phyloP scores from a whole-genome alignment of 768 basidiomycete genomes.

The Mycena rosella region DNA sequence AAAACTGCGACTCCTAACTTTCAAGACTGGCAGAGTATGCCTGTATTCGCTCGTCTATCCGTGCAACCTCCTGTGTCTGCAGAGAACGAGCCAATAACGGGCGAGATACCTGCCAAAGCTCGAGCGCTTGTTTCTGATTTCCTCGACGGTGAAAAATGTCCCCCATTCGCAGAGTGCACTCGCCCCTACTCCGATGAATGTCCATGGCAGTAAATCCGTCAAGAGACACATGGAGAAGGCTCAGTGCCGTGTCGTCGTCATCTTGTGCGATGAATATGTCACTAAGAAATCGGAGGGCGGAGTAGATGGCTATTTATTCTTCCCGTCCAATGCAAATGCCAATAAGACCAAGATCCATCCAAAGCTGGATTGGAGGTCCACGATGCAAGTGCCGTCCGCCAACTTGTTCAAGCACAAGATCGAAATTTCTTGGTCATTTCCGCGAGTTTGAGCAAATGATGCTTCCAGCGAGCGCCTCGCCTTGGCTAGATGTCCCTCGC shows the following conservation, averaged over 20 bases:
- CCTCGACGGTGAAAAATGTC: neutral
- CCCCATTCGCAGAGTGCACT: neutral
- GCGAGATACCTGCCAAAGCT: conserved; percentile 7
- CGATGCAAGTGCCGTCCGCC: neutral
- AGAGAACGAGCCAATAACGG: neutral
- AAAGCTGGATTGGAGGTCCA: neutral
- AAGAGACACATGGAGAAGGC: neutral
- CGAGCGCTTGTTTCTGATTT: neutral
- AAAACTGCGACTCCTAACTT: too few relatives aligned
- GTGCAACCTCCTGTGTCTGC: neutral
- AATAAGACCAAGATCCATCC: conserved; percentile 17
- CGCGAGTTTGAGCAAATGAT: conserved; percentile 1
- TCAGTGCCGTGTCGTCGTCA: conserved; percentile 4
- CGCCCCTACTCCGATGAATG: neutral
- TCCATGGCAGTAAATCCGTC: conserved; percentile 8
- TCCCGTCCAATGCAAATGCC: conserved; percentile 12
- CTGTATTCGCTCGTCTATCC: conserved; percentile 11
- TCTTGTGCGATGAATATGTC: conserved; percentile 17
- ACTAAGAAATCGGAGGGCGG: conserved; percentile 15
- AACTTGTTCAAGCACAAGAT: conserved; percentile 24
- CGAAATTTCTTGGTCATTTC: conserved; percentile 27
- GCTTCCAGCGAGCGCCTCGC: conserved; percentile 2
- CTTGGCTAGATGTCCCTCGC: neutral
- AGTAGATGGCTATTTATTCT: conserved; percentile 11
- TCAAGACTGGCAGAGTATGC: too few relatives aligned